phyloP scores from a whole-genome alignment of 495 filamentous ascomycete species.

The Xylaria castorea region DNA sequence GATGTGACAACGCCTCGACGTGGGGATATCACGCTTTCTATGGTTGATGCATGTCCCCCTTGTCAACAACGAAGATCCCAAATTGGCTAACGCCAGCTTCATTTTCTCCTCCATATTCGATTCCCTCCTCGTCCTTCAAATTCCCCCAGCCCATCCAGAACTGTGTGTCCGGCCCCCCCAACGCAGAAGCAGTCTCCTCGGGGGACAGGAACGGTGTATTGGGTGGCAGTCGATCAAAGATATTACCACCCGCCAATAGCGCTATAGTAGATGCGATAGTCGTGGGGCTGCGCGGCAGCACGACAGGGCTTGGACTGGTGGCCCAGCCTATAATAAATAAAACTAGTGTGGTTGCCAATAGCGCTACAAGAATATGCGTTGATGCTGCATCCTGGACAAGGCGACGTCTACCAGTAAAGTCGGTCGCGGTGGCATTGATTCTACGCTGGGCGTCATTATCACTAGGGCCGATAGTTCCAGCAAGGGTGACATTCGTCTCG shows the following conservation, averaged over 20 bases:
- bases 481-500: not conserved
- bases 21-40: not conserved
- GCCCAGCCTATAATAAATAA: constrained; percentile 6
- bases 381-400: not conserved
- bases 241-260: not conserved
- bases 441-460: constrained; percentile 1
- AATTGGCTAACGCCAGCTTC: not conserved
- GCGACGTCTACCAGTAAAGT: not conserved
- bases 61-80: constrained; percentile 13
- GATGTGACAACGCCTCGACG: not conserved
- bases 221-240: not conserved
- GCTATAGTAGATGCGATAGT: not conserved
- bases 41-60: not conserved
- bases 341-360: not conserved
- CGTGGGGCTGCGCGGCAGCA: not conserved
- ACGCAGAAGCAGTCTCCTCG: not conserved
- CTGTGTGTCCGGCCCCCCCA: not conserved
- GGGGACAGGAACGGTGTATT: not conserved
- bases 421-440: not conserved
- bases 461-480: not conserved
- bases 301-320: not conserved
- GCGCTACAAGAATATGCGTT: not conserved
- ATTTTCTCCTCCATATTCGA: not conserved
- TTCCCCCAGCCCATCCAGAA: constrained; percentile 17
- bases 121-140: not conserved